Conservation (phyloP, 805 yeast genomes). For the Henningerozyma blattae region DNA sequence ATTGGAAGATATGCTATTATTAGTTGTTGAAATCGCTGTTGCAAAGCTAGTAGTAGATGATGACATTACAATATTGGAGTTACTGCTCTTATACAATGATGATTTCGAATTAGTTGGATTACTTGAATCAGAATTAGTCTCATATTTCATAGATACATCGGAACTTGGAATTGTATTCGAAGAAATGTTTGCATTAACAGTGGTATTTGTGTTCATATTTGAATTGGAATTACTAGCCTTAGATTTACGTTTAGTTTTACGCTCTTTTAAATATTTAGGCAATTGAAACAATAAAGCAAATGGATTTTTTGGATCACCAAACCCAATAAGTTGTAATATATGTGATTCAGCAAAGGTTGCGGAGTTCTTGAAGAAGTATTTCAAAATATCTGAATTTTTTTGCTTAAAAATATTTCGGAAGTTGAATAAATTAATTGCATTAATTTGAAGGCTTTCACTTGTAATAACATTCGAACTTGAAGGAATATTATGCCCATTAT, state of each 20-base stretch:
- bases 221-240: constrained; percentile 14
- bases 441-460: too few species aligned
- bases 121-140: background rate
- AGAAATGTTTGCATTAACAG: background rate
- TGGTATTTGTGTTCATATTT: background rate
- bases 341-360: constrained; percentile 68
- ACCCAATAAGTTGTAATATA: constrained; percentile 62
- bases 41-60: background rate
- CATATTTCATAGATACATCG: background rate
- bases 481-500: too few species aligned
- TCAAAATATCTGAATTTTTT: constrained; percentile 27
- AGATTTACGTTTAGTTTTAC: constrained; percentile 57
- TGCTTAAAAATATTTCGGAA: constrained; percentile 29
- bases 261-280: constrained; percentile 58
- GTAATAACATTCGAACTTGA: too few species aligned
- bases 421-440: constrained; percentile 45
- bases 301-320: constrained; percentile 66
- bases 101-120: background rate
- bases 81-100: too few species aligned
- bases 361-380: constrained; percentile 68
- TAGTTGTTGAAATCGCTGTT: background rate
- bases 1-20: background rate
- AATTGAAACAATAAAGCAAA: constrained; percentile 64
- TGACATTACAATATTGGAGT: background rate
- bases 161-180: background rate